A percentile compares a stretch with the other conserved stretches of the same genome.
Conservation (phyloP, 2,329 filamentous ascomycete genomes). For the Microcyclospora tardicrescens region DNA sequence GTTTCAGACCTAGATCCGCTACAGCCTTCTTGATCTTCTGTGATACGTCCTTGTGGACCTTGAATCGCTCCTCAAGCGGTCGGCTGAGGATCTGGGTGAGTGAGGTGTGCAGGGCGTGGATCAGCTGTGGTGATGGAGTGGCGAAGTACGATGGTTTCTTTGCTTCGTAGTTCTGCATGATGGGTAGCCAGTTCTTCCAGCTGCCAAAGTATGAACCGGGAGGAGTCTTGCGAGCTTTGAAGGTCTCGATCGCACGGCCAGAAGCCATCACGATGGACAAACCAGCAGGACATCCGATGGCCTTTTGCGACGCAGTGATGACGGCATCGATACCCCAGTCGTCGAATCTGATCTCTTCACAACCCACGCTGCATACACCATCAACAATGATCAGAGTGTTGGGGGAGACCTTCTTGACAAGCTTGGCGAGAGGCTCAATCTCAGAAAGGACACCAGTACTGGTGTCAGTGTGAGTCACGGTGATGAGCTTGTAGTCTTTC, state of each 20-base stretch:
- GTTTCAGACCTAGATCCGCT: conserved; percentile 67
- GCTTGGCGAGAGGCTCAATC: conserved; percentile 67
- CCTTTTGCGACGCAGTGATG: conserved; percentile 91
- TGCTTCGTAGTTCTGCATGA: conserved; percentile 98
- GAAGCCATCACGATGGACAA: conserved; percentile 92
- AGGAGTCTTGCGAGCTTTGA: conserved; percentile 68
- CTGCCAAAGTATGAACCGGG: conserved; percentile 87
- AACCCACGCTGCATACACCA: conserved; percentile 92
- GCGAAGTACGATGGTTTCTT: conserved; percentile 98
- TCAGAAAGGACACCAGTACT: conserved; percentile 93
- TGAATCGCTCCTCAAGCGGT: conserved; percentile 72
- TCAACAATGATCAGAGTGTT: conserved; percentile 87
- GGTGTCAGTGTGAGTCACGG: conserved; percentile 93
- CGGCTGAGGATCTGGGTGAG: conserved; percentile 73
- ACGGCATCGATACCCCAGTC: conserved; percentile 88
- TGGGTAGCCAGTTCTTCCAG: conserved; percentile 92
- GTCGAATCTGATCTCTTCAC: conserved; percentile 92
- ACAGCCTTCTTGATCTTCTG: conserved; percentile 79
- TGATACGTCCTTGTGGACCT: conserved; percentile 63
- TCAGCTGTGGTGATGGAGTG: conserved; percentile 84
- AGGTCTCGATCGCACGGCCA: conserved; percentile 67
- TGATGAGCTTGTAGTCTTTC: conserved; percentile 89
- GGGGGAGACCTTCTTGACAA: conserved; percentile 76
- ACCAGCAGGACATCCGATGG: conserved; percentile 87
- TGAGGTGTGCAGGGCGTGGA: conserved; percentile 83